phyloP scores from a whole-genome alignment of 441 rosid species.

The Arabidopsis hybrid region DNA sequence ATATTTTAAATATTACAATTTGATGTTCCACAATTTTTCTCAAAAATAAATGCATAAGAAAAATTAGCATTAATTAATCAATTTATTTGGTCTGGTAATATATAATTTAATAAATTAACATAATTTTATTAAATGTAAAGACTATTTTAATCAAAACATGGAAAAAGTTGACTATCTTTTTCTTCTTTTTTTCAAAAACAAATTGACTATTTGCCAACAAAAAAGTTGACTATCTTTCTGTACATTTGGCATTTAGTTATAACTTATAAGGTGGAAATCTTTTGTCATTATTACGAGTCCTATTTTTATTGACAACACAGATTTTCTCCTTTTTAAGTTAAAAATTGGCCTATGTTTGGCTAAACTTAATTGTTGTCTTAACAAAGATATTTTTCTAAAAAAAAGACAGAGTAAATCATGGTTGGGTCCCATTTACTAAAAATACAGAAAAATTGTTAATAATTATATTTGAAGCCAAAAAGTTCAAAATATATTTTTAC shows the following conservation, averaged over 20 bases:
- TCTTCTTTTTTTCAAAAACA: no score
- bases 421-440: no score
- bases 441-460: no score
- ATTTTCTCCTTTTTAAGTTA: background rate
- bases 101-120: background rate
- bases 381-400: background rate
- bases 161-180: background rate
- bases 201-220: no score
- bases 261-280: background rate
- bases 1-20: no score
- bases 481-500: no score
- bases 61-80: no score
- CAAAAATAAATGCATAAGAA: background rate
- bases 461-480: no score
- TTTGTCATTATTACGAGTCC: background rate
- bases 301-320: background rate
- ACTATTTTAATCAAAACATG: background rate
- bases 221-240: no score
- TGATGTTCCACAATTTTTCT: background rate
- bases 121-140: background rate
- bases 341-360: background rate
- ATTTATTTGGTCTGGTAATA: no score
- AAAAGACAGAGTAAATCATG: no score
- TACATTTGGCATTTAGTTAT: slow-evolving; percentile 1
- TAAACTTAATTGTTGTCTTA: background rate